Base-by-base conservation (phyloP, 31 red algal genomes). In the Pterothamnion heteromorphum region DNA sequence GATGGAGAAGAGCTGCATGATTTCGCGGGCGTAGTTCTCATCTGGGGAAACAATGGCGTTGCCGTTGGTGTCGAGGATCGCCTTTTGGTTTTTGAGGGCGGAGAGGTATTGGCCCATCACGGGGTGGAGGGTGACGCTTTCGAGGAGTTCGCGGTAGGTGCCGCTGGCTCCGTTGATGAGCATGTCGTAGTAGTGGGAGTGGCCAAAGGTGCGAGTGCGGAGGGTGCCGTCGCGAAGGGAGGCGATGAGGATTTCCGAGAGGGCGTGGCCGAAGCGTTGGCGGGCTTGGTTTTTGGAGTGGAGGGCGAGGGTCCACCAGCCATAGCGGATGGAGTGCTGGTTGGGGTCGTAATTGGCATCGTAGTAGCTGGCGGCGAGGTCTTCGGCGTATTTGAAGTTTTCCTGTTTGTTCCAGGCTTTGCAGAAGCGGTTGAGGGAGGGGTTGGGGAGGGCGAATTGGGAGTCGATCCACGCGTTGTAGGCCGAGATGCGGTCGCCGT, bases 1-100 rank as follows among this genome's bases (percentile, higher is more conserved):
- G 23, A 83, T 83, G 5, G 80, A 28, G 80, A 83, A 83, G 9
- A 83, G 80, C 80, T 83, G 80, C 80, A 83, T 22, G 22, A 83
- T 26, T 83, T 83, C 80, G 22, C 80, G 21, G 80, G 80, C 80
- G 80, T 28, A 83, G 23, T 83, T 83, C 80, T 83, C 80, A 26
- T 83, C 80, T 22, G 80, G 80, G 18, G 22, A 32, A 14, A 83
- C 80, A 26, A 28, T 83, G 14, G 20, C 22, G 23, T 83, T 83
- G n/a, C n/a, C n/a, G n/a, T n/a, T n/a, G n/a, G n/a, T n/a, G n/a
- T n/a, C n/a, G n/a, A n/a, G n/a, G n/a, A n/a, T n/a, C n/a, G 51
- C 51, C n/a, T 64, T 64, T 64, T 64, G 14, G n/a, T 64, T 64
- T 22, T 26, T 14, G 23, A 83, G 14, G 20, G 30, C 30, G 80